Evolutionary conservation across 78 protist species (phyloP).

Genomic region (Speleostelium caveatum): DNA sequence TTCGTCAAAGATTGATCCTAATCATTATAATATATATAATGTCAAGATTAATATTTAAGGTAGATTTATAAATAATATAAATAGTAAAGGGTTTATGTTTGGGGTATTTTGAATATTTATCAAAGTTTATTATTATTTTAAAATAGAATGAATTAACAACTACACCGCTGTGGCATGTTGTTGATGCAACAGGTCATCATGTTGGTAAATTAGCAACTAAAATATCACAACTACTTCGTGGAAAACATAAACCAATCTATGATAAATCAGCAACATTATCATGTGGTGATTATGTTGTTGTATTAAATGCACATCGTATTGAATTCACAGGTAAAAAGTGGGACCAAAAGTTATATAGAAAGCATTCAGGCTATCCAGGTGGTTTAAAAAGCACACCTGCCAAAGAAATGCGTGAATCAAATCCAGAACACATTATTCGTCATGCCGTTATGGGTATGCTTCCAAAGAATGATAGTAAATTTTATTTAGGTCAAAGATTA

Average conservation of each 20-base stretch:
- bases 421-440: constrained; percentile 76
- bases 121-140: not conserved
- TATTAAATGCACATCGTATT: constrained; percentile 79
- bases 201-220: constrained; percentile 85
- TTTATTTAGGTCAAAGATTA: constrained; percentile 43
- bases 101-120: no score
- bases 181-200: constrained; percentile 79
- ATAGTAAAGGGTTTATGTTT: not conserved
- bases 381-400: constrained; percentile 72
- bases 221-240: constrained; percentile 67
- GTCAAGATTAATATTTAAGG: constrained; percentile 72
- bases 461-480: constrained; percentile 67
- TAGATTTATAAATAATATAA: not conserved
- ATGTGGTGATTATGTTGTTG: constrained; percentile 84
- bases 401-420: constrained; percentile 13
- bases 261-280: constrained; percentile 23
- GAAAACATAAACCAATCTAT: constrained; percentile 87
- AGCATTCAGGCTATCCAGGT: constrained; percentile 83
- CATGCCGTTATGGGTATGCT: constrained; percentile 88
- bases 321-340: constrained; percentile 81
- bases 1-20: no score
- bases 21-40: constrained; percentile 32
- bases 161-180: constrained; percentile 80
- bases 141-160: constrained; percentile 60
- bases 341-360: constrained; percentile 80